phyloP scores from a whole-genome alignment of 768 basidiomycete genomes.

The Jaapia argillacea region DNA sequence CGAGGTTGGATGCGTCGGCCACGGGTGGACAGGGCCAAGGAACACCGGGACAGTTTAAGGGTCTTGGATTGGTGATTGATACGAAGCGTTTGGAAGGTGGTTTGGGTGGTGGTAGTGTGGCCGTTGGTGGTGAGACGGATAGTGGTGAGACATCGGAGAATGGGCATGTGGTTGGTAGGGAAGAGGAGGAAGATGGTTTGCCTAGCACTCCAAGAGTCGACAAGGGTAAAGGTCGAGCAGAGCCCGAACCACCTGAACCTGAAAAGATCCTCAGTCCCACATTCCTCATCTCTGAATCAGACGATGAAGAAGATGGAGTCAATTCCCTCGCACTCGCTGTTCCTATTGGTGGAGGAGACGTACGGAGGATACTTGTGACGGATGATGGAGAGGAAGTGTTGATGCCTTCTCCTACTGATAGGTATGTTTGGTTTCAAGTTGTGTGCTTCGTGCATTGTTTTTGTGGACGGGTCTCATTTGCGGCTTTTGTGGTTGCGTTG shows the following conservation, averaged over 20 bases:
- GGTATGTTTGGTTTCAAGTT: slow-evolving; percentile 27
- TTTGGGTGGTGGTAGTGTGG: not conserved
- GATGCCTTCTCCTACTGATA: slow-evolving; percentile 28
- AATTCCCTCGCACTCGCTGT: too few relatives aligned
- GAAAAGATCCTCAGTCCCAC: slow-evolving; percentile 69
- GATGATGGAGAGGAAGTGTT: slow-evolving; percentile 4
- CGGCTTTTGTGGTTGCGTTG: not conserved
- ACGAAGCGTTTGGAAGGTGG: slow-evolving; percentile 2
- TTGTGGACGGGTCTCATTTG: too few relatives aligned
- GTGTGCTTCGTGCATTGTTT: not conserved
- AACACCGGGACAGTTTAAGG: slow-evolving; percentile 5
- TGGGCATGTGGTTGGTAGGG: slow-evolving; percentile 4
- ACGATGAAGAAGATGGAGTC: slow-evolving; percentile 43
- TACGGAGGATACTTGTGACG: slow-evolving; percentile 12
- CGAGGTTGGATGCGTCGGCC: slow-evolving; percentile 14
- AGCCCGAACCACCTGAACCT: slow-evolving; percentile 54
- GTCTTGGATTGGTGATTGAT: slow-evolving; percentile 9
- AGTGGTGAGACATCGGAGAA: slow-evolving; percentile 1
- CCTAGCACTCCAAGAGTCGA: slow-evolving; percentile 57
- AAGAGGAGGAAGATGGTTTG: slow-evolving; percentile 17
- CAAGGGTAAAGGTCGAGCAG: slow-evolving; percentile 71
- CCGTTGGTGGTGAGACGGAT: not conserved
- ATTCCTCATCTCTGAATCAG: slow-evolving; percentile 19
- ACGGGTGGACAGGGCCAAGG: too few relatives aligned
- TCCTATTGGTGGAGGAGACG: too few relatives aligned